Evolutionary conservation across 2,329 filamentous ascomycete species (phyloP).

Genomic region (Davidsoniella eucalypti): DNA sequence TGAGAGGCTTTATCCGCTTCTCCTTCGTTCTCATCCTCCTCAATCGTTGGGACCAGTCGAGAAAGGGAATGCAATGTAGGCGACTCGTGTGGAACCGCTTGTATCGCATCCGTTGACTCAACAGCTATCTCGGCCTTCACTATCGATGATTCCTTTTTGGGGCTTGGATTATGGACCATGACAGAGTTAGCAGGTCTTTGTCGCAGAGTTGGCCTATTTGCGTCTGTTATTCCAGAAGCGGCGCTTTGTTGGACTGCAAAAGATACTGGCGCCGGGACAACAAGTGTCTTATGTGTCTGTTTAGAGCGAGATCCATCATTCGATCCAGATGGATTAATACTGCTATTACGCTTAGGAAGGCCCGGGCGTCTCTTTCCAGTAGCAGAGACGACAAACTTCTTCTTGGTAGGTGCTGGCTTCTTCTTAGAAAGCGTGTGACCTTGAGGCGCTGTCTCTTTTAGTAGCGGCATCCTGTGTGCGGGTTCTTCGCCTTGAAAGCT

Average conservation of each 20-base stretch:
- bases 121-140: too few relatives aligned
- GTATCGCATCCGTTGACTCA: too few relatives aligned
- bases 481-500: too few relatives aligned
- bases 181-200: background rate
- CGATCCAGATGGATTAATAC: slow-evolving; percentile 8
- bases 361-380: slow-evolving; percentile 14
- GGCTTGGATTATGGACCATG: slow-evolving; percentile 3
- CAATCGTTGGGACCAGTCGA: slow-evolving; percentile 6
- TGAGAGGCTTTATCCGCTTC: slow-evolving; percentile 5
- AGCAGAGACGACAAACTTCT: slow-evolving; percentile 20
- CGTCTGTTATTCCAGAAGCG: background rate
- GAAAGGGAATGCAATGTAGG: background rate
- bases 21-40: slow-evolving; percentile 3
- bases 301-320: slow-evolving; percentile 4
- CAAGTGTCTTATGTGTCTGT: background rate
- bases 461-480: too few relatives aligned
- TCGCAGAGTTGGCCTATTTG: too few relatives aligned
- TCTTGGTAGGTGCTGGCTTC: slow-evolving; percentile 23
- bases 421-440: slow-evolving; percentile 21
- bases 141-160: background rate
- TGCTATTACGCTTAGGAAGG: slow-evolving; percentile 12
- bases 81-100: background rate
- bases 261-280: background rate
- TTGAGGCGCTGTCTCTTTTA: too few relatives aligned
- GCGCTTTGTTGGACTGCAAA: background rate